Base-by-base conservation (phyloP, 805 yeast species). In the Schwanniomyces vanrijiae region DNA sequence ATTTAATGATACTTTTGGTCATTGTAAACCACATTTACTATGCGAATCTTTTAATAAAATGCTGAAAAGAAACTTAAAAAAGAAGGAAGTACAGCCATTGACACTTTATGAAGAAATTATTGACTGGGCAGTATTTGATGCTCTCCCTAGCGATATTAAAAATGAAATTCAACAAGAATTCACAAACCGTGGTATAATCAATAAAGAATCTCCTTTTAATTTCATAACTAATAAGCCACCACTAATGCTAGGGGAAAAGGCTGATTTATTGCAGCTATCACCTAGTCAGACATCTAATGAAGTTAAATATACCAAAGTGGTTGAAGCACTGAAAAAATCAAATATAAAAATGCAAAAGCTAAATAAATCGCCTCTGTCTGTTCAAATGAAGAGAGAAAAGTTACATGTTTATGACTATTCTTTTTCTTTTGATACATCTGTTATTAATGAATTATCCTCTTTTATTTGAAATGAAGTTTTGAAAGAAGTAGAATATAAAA, bases 61-160 rank as follows among this genome's bases (percentile, higher is more conserved):
- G n/a, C n/a, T 11, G 9, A 20, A 20, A n/a, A 4, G 9, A 2
- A 20, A 37, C 6, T 20, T 6, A 9, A 21, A 37, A 5, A 19
- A 37, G 8, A 37, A 11, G 6, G 24, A 37, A 7, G 14, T n/a
- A 33, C 20, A 14, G 9, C 3, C 3, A 6, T 5, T 20, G 3
- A 19, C 22, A 19, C 24, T 20, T 16, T 34, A 19, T 31, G 19
- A 16, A 40, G 53, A 38, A 37, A 34, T 77, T n/a, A 72, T 85
- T 29, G 90, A 89, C 55, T 73, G 82, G 76, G 80, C 76, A 2
- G 88, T 86, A 1, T 80, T 88, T 56, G 69, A 76, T 10, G 78
- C 75, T 40, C 64, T 90, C 7, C 97, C 97, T 0, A 55, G 63
- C 2, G 86, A 83, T 20, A 80, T 90, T 4, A 82, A 82, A 53